Base-by-base conservation (phyloP, 768 basidiomycete species). In the Postia placenta region DNA sequence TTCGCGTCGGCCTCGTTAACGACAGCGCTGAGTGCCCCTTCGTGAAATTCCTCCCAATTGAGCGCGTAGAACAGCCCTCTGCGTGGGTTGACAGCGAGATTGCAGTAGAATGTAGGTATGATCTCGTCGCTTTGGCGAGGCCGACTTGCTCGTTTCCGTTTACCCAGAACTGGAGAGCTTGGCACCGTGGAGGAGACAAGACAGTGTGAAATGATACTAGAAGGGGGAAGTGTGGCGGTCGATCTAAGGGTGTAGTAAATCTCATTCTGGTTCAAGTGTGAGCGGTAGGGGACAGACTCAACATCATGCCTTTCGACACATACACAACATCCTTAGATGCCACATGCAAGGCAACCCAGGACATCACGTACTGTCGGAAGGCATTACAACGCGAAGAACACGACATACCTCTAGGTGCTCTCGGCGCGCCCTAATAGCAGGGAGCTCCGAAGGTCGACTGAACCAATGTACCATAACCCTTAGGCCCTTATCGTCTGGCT, bases 391-490 rank as follows among this genome's bases (percentile, higher is more conserved):
- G 38, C 26, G 40, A 45, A 17, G 36, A 27, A 48, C 17, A 60
- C 9, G 30, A 55, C 74, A 41, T 48, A 87, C 87, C 66, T 83
- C 74, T 39, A 68, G 58, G 60, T 83, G 76, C 15, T 79, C 76
- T 37, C 86, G 73, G 53, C 77, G 76, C 1, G 78, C 79, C 11
- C 87, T 72, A 45, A 81, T 67, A 22, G 67, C 66, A 5, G 86
- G 75, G 50, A 89, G 67, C 60, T 90, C 80, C 0, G 68, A 64
- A 1, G 85, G 86, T 26, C 80, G 67, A 52, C 86, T 66, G 57
- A 90, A 91, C 87, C 87, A 91, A 56, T 88, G 87, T 20, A 90
- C 65, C 23, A 76, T 73, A 20, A 85, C 64, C 48, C 76, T 72
- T 71, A 82, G 79, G 1, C 58, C 59, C 27, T 67, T 63, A n/a